Conservation (phyloP, 352 stramenopile genomes). For the Phytophthora syringae region DNA sequence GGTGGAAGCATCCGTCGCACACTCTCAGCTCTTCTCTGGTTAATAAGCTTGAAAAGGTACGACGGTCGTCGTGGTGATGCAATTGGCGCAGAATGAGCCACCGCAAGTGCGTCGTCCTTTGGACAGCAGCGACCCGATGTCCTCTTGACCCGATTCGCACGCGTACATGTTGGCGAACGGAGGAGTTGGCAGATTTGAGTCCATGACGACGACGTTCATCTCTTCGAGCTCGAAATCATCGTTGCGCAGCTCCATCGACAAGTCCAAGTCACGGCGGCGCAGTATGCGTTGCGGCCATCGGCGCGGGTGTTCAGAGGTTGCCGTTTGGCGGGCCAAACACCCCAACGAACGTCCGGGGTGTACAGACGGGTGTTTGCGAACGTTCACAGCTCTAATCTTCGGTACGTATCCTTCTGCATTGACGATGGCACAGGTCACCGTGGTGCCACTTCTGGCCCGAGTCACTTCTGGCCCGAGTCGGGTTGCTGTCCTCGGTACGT, state of each 20-base stretch:
- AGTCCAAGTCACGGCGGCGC: too few species aligned
- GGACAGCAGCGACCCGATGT: conserved; percentile 74
- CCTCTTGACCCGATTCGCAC: conserved; percentile 72
- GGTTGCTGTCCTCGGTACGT: conserved; percentile 6
- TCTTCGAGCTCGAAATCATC: too few species aligned
- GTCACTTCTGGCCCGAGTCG: neutral
- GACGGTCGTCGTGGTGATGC: conserved; percentile 54
- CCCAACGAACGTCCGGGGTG: too few species aligned
- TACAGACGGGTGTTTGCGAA: too few species aligned
- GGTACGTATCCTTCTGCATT: neutral
- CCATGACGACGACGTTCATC: too few species aligned
- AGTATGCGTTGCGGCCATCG: too few species aligned
- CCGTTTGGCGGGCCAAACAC: too few species aligned
- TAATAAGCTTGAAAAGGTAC: conserved; percentile 75
- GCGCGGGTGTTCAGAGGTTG: too few species aligned
- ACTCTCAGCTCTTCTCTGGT: conserved; percentile 66
- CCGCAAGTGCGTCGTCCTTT: conserved; percentile 81
- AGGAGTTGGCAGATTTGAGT: too few species aligned
- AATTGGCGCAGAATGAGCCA: conserved; percentile 74
- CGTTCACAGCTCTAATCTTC: too few species aligned
- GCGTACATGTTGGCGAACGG: conserved; percentile 85
- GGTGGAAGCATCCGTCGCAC: conserved; percentile 80
- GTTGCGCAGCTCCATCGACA: too few species aligned
- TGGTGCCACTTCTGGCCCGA: neutral
- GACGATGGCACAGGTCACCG: neutral